A percentile compares a stretch with the other conserved stretches of the same genome.
phyloP scores from a whole-genome alignment of 176 grass and related monocot species.

The Chrysopogon serrulatus region DNA sequence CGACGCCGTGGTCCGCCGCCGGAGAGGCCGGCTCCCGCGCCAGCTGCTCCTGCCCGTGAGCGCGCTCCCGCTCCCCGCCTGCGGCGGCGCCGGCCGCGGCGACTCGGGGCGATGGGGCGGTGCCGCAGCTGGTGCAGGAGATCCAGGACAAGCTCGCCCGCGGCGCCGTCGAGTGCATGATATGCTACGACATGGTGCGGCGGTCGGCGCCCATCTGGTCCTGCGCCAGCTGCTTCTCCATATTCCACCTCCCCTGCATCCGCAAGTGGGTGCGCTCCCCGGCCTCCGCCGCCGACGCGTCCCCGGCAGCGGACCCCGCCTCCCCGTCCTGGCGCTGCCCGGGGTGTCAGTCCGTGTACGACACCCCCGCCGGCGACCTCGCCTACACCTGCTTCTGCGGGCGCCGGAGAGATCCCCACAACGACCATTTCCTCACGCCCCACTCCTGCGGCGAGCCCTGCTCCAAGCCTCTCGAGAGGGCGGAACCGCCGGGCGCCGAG shows the following conservation, averaged over 20 bases:
- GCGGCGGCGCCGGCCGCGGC: background rate
- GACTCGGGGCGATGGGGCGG: background rate
- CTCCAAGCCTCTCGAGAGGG: slow-evolving; percentile 54
- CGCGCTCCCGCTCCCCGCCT: background rate
- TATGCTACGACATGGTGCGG: slow-evolving; percentile 98
- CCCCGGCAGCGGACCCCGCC: slow-evolving; percentile 23
- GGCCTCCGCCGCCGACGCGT: slow-evolving; percentile 53
- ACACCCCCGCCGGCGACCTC: slow-evolving; percentile 46
- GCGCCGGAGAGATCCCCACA: slow-evolving; percentile 46
- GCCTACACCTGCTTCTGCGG: slow-evolving; percentile 89
- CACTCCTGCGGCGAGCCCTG: slow-evolving; percentile 93
- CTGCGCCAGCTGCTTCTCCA: slow-evolving; percentile 88
- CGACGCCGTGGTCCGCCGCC: background rate
- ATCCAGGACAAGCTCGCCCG: slow-evolving; percentile 84
- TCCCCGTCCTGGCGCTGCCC: slow-evolving; percentile 74
- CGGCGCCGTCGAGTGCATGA: slow-evolving; percentile 94
- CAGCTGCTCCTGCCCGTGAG: background rate
- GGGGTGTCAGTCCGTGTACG: slow-evolving; percentile 78
- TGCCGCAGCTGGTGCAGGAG: slow-evolving; percentile 97
- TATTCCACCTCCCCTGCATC: slow-evolving; percentile 90
- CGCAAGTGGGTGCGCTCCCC: slow-evolving; percentile 94
- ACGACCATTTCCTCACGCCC: slow-evolving; percentile 82
- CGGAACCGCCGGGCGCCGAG: background rate
- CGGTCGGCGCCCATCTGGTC: slow-evolving; percentile 83
- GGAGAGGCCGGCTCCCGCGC: background rate